phyloP scores from a whole-genome alignment of 2,329 filamentous ascomycete genomes.

The Elsinoe ampelina region DNA sequence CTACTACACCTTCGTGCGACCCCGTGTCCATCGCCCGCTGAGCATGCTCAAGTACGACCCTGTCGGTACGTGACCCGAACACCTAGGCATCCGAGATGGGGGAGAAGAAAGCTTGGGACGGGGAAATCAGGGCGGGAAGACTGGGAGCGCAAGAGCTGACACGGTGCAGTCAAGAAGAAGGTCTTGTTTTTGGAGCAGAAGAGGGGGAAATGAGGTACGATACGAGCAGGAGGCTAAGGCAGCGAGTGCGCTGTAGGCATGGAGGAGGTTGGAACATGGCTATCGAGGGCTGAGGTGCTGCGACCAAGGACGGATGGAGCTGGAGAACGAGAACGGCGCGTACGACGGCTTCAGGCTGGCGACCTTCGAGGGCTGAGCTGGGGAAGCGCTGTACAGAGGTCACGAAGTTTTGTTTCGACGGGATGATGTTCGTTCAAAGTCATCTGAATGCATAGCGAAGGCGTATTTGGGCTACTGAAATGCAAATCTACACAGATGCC shows the following conservation, averaged over 20 bases:
- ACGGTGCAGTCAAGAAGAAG: slow-evolving; percentile 71
- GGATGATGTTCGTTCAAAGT: background rate
- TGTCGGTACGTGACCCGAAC: slow-evolving; percentile 54
- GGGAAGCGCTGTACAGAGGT: background rate
- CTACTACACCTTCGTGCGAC: slow-evolving; percentile 84
- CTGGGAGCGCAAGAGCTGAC: background rate
- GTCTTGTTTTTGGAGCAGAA: slow-evolving; percentile 94
- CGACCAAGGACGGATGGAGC: background rate
- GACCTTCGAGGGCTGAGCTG: background rate
- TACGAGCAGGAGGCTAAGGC: background rate
- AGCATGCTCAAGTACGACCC: slow-evolving; percentile 99
- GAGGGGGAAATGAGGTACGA: slow-evolving; percentile 44
- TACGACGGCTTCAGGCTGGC: too few species aligned
- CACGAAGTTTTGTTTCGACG: too few species aligned
- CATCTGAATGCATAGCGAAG: slow-evolving; percentile 2
- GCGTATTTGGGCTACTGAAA: background rate
- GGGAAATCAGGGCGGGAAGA: too few species aligned
- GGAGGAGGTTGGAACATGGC: background rate
- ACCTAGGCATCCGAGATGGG: background rate
- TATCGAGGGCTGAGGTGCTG: background rate
- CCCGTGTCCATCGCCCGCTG: slow-evolving; percentile 70
- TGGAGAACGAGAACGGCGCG: too few species aligned
- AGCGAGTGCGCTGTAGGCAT: background rate
- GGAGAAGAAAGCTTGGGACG: background rate
- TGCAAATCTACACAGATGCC: background rate